Percentiles rank a stretch among this genome's conserved stretches.
These are phyloP conservation scores for Ogataea populi-albae DNA, from an alignment of 805 yeast genomes.

Conservation along the genomic window DNA sequence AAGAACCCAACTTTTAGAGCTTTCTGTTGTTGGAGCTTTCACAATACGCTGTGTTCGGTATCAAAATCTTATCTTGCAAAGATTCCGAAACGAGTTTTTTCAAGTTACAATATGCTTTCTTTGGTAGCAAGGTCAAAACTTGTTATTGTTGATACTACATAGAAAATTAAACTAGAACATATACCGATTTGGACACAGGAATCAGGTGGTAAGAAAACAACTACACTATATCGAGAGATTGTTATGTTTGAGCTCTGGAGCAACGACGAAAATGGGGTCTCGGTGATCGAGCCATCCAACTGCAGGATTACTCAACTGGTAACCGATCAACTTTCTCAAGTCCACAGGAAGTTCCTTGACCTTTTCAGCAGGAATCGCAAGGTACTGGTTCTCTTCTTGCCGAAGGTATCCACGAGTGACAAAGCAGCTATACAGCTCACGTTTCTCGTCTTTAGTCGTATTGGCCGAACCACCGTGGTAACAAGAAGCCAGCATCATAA, in stretches of 20 bases:
- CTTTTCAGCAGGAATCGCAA: conserved; percentile 18
- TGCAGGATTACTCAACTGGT: conserved; percentile 19
- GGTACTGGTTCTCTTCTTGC: conserved; percentile 28
- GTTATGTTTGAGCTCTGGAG: conserved; percentile 10
- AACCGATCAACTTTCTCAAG: conserved; percentile 13
- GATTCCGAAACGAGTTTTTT: too few species aligned
- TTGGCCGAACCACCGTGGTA: conserved; percentile 29
- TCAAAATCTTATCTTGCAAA: too few species aligned
- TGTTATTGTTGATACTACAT: too few species aligned
- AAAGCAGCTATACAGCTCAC: conserved; percentile 22
- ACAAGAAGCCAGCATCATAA: conserved; percentile 25
- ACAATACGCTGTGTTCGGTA: too few species aligned
- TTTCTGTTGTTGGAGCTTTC: too few species aligned
- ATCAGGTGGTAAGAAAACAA: conserved; percentile 1
- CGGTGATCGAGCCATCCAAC: conserved; percentile 19
- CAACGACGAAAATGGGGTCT: conserved; percentile 14
- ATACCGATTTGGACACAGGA: too few species aligned
- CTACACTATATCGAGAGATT: conserved; percentile 7
- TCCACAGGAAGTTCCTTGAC: conserved; percentile 13
- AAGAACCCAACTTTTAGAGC: too few species aligned
- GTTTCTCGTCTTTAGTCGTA: conserved; percentile 21
- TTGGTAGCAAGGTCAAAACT: too few species aligned
- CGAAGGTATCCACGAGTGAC: conserved; percentile 22
- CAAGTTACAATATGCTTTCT: too few species aligned
- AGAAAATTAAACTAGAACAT: too few species aligned